Evolutionary conservation across 78 protist genomes (phyloP).

Genomic region (Dictyostelium intermedium): DNA sequence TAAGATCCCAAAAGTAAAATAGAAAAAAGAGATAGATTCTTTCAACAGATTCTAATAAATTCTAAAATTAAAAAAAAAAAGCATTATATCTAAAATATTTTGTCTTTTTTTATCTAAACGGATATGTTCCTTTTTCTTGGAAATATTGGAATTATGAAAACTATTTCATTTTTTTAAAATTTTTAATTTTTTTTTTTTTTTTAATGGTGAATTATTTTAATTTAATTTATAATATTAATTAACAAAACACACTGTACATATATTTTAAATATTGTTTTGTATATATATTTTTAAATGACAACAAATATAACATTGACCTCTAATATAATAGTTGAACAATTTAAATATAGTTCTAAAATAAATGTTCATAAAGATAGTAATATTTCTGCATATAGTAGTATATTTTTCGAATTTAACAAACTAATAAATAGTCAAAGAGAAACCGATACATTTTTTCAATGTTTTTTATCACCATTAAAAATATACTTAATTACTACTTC

Average conservation of each 20-base stretch:
- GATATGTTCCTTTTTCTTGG: no score
- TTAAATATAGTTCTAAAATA: not conserved
- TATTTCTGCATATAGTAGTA: not conserved
- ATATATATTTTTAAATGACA: not conserved
- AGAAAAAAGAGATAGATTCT: no score
- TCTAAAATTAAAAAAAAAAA: no score
- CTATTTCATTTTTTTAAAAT: not conserved
- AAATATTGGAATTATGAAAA: not conserved
- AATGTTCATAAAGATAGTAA: not conserved
- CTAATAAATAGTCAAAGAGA: not conserved
- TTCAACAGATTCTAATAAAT: no score
- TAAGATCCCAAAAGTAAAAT: no score
- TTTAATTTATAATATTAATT: not conserved
- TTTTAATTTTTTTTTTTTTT: not conserved
- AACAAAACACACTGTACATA: not conserved
- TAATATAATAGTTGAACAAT: not conserved
- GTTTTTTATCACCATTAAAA: slow-evolving; percentile 37
- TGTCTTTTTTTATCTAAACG: no score
- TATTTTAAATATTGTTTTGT: not conserved
- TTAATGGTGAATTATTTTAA: not conserved
- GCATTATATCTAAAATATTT: no score
- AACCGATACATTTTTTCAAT: not conserved
- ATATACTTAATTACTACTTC: slow-evolving; percentile 7
- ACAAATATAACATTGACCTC: not conserved
- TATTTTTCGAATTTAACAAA: slow-evolving; percentile 20